Percentiles rank a stretch among this genome's conserved stretches.
These are phyloP conservation scores for Agroathelia rolfsii DNA, from an alignment of 1,284 basidiomycete genomes.

Conservation along the genomic window DNA sequence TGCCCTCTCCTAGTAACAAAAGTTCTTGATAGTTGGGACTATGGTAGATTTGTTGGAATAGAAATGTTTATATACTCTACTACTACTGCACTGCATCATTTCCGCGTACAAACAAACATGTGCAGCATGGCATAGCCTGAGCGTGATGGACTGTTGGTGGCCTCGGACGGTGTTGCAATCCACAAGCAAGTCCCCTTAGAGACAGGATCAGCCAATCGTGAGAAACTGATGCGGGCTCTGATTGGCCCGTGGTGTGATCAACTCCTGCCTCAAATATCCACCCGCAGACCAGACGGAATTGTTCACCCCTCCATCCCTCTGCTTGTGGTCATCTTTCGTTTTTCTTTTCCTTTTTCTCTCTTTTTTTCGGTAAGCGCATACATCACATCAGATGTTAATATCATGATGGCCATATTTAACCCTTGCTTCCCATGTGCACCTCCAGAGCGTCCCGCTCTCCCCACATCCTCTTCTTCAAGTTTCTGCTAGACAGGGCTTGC, in stretches of 20 bases:
- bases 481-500: constrained; percentile 51
- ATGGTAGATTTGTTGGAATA: no score
- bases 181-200: constrained; percentile 21
- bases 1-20: no score
- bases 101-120: no score
- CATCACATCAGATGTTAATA: no score
- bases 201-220: constrained; percentile 21
- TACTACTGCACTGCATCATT: no score
- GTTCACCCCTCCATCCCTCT: constrained; percentile 20
- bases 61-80: no score
- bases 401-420: constrained; percentile 1
- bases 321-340: constrained; percentile 17
- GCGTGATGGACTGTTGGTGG: no score
- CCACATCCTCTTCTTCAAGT: constrained; percentile 22
- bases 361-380: constrained; percentile 1
- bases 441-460: constrained; percentile 29
- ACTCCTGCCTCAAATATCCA: constrained; percentile 21
- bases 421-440: constrained; percentile 3
- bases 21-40: no score
- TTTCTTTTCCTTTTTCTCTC: constrained; percentile 34
- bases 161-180: no score
- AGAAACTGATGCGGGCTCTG: constrained; percentile 15
- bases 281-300: constrained; percentile 9
- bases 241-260: constrained; percentile 15
- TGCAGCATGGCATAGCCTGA: no score